phyloP scores from a whole-genome alignment of 495 filamentous ascomycete genomes.

The Aspergillus saccharolyticus region DNA sequence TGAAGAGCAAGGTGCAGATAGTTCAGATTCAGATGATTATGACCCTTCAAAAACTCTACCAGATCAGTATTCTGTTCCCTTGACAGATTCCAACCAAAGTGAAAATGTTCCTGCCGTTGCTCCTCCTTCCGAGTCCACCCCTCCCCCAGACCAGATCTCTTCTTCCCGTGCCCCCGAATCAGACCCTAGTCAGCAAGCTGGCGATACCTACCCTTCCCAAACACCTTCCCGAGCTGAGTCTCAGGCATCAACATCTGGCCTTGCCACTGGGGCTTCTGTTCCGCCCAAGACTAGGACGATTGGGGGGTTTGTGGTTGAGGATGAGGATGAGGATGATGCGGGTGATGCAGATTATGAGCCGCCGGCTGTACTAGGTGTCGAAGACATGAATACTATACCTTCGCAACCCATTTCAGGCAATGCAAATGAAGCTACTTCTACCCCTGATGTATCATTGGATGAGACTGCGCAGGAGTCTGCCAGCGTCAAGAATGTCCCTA shows the following conservation, averaged over 20 bases:
- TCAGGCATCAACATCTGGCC: constrained; percentile 34
- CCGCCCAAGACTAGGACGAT: constrained; percentile 61
- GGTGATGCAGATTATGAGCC: constrained; percentile 55
- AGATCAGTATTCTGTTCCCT: constrained; percentile 35
- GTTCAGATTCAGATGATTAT: constrained; percentile 51
- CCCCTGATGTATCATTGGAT: constrained; percentile 56
- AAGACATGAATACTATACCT: constrained; percentile 45
- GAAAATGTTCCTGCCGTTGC: constrained; percentile 21
- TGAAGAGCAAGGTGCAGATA: constrained; percentile 49
- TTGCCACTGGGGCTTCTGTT: constrained; percentile 28
- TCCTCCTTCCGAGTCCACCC: constrained; percentile 17
- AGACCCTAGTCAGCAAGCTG: constrained; percentile 26
- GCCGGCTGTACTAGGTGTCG: constrained; percentile 45
- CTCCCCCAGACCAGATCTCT: constrained; percentile 17
- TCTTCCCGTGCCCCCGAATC: constrained; percentile 20
- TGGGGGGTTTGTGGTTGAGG: constrained; percentile 77
- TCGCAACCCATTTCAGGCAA: constrained; percentile 51
- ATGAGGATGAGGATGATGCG: constrained; percentile 52
- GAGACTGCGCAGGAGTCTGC: constrained; percentile 48
- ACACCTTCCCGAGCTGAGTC: constrained; percentile 35
- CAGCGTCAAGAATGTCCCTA: constrained; percentile 49
- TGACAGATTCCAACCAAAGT: constrained; percentile 24
- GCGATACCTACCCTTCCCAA: constrained; percentile 28
- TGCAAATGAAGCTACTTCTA: constrained; percentile 54
- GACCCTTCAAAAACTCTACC: constrained; percentile 48